A percentile compares a stretch with the other conserved stretches of the same genome.
Conservation (phyloP, 192 early-diverging fungal genomes). For the Rhizophagus sp. region DNA sequence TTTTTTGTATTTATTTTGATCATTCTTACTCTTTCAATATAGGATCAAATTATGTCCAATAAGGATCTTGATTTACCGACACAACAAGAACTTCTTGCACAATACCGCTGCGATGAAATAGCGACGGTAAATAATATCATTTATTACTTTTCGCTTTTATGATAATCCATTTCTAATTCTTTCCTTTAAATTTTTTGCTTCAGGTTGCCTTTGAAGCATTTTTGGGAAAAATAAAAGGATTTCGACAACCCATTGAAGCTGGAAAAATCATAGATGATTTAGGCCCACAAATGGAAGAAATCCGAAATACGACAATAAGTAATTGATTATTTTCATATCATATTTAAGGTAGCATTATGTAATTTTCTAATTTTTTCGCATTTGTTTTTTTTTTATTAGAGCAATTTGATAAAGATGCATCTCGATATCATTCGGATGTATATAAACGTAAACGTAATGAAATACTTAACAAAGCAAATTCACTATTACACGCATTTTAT, state of each 20-base stretch:
- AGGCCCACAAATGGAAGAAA: constrained; percentile 62
- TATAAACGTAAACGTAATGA: constrained; percentile 86
- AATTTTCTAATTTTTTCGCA: neutral
- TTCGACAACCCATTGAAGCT: constrained; percentile 71
- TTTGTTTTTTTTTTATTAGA: constrained; percentile 31
- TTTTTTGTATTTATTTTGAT: neutral
- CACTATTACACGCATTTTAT: constrained; percentile 75
- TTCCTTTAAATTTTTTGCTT: neutral
- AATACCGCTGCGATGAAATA: constrained; percentile 99
- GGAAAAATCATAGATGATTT: constrained; percentile 79
- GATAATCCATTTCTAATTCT: neutral
- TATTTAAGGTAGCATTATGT: neutral
- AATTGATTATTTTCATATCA: constrained; percentile 20
- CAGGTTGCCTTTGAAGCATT: constrained; percentile 70
- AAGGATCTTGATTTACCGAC: constrained; percentile 97
- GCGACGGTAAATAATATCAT: constrained; percentile 48
- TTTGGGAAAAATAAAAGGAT: constrained; percentile 56
- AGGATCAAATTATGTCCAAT: constrained; percentile 90
- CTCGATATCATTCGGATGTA: constrained; percentile 85
- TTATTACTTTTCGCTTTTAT: neutral
- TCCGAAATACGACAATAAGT: constrained; percentile 60
- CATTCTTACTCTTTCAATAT: neutral
- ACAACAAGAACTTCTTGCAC: constrained; percentile 96
- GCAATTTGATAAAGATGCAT: constrained; percentile 87
- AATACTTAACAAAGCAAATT: constrained; percentile 75